Evolutionary conservation across 306 rosid genomes (phyloP), one percentile per base, ranked within the genome.

Genomic region (Phaseolus lunatus): DNA sequence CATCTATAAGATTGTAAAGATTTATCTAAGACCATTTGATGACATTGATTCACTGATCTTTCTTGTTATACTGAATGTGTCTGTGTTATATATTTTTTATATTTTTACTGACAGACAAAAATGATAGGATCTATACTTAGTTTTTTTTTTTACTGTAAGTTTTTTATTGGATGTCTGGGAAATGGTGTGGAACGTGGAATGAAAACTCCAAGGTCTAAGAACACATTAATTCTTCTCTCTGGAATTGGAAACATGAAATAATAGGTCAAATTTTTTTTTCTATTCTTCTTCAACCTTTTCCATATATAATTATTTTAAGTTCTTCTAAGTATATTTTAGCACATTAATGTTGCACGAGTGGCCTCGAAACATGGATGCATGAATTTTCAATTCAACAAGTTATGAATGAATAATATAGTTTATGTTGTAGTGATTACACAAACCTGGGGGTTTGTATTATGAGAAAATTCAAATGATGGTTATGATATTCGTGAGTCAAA

Each of bases 271-370:
- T 10, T 5, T 58, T 3, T 43, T 26, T 44, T 44, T 54, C 4
- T 6, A 19, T 58, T 9, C 44, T 69, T 24, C 44, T 69, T 8
- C 12, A 18, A 69, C 26, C 39, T 58, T 41, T 43, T 44, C 3
- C 9, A 41, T 14, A 13, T 27, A 59, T 15, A 24, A 43, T 31
- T n/a, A n/a, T 43, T 58, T 58, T n/a, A 56, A 43, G 50, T 27
- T 54, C 31, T 57, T 16, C 7, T 65, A 18, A 14, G 6, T 13
- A 14, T 41, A n/a, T 43, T 78, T 78, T 56, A 53, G 13, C 44
- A 29, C 45, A 35, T 49, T 70, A 19, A 35, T 70, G 56, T 62
- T 62, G 54, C 77, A 80, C 74, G 78, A 72, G 69, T 72, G 74
- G 39, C 75, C 52, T 72, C 33, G 79, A 64, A 23, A 64, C 5